Evolutionary conservation across 2,329 filamentous ascomycete species (phyloP), one percentile per base, ranked within the genome.

Genomic region (Chaetoscypha palmicola): DNA sequence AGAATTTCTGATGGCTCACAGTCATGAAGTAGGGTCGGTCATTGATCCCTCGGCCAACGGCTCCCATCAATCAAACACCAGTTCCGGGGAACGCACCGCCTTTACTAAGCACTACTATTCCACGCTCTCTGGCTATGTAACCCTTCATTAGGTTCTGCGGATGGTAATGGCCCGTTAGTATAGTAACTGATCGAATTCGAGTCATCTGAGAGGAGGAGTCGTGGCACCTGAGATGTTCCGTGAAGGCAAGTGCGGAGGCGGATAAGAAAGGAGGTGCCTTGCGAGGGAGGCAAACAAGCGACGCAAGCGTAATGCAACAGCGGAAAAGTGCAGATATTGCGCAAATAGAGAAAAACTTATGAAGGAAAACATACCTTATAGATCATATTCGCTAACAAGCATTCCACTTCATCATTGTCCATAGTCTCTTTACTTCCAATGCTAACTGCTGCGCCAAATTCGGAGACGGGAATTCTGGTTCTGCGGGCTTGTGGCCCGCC

Each of bases 401-500:
- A 98, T 65, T 98, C 94, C 3, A 97, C 90, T 65, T 98, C 92
- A 61, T 98, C 94, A 23, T 77, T 74, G 56, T 96, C 92, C 24
- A 94, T 71, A 24, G 72, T 67, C 60, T 85, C 73, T 53, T 68
- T 67, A 53, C 77, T 81, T 41, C 80, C 82, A 56, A 95, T 73
- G 59, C 81, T 81, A 47, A 97, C 77, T 5, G 88, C 94, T 5
- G 88, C 86, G 19, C 79, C 80, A 57, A 98, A 97, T 56, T 97
- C 87, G 10, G 76, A 73, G 11, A 96, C 74, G 0, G 87, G 83
- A 24, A 98, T 76, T 53, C 92, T 79, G 1, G 88, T 94, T 52
- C 81, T 75, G 28, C 81, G 76, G 23, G 85, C 67, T 1, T 78
- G 74, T 3, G 76, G 68, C 5, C 74, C 71, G 39, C 77, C 75